These are phyloP conservation scores for Nitzschia sp. DNA, from an alignment of 108 stramenopile genomes.

Conservation along the genomic window DNA sequence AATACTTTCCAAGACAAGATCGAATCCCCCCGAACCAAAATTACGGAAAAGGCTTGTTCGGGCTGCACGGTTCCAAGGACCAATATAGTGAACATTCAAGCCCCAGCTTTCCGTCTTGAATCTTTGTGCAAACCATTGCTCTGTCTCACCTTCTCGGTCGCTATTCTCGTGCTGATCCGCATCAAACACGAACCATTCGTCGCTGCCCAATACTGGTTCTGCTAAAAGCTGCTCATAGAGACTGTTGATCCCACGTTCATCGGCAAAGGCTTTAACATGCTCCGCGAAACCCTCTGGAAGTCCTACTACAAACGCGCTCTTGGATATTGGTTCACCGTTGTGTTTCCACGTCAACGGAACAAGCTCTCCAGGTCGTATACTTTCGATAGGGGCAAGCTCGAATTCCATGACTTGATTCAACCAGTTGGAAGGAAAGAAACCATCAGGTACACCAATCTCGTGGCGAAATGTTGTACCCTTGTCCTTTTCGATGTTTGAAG, in stretches of 20 bases:
- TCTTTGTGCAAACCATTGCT: constrained; percentile 60
- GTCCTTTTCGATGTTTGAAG: constrained; percentile 25
- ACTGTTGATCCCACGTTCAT: constrained; percentile 41
- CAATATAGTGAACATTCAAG: constrained; percentile 74
- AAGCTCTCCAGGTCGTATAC: constrained; percentile 38
- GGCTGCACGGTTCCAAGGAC: constrained; percentile 47
- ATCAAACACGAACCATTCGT: constrained; percentile 37
- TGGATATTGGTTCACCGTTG: constrained; percentile 13
- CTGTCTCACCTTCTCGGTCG: constrained; percentile 26
- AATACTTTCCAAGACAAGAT: constrained; percentile 53
- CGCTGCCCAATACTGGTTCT: constrained; percentile 9
- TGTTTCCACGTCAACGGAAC: constrained; percentile 53
- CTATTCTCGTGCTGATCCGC: constrained; percentile 21
- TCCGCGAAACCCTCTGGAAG: constrained; percentile 27
- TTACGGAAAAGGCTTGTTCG: constrained; percentile 48
- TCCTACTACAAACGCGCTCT: constrained; percentile 43
- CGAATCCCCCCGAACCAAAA: constrained; percentile 63
- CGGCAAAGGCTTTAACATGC: constrained; percentile 39
- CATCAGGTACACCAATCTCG: constrained; percentile 41
- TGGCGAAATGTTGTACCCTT: constrained; percentile 40
- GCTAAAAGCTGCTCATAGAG: constrained; percentile 30
- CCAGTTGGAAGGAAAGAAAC: constrained; percentile 46
- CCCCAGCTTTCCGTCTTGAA: constrained; percentile 39
- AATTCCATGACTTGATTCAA: constrained; percentile 25
- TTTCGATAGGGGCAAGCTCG: constrained; percentile 38